Conservation (phyloP, 2,329 filamentous ascomycete genomes). For the Aspergillus brunneoviolaceus region DNA sequence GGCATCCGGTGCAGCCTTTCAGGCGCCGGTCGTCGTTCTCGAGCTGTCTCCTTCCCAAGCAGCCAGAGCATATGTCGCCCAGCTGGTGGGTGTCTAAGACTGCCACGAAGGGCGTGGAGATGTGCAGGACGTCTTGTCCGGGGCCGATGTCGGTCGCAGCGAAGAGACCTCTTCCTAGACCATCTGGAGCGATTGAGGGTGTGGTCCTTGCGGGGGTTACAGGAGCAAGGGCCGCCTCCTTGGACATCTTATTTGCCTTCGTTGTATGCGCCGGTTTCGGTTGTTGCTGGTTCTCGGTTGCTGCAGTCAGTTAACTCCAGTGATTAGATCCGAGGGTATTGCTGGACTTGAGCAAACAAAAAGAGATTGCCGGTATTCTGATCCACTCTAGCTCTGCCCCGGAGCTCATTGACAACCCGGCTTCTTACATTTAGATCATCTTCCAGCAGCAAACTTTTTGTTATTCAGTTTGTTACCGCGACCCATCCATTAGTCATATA, state of each 20-base stretch:
- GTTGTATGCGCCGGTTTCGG: not conserved
- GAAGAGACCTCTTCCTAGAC: constrained; percentile 56
- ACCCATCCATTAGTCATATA: too few species aligned
- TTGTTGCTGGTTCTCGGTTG: too few species aligned
- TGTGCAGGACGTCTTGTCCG: constrained; percentile 51
- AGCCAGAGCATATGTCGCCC: constrained; percentile 57
- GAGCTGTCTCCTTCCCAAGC: constrained; percentile 46
- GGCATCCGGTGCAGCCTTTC: constrained; percentile 59
- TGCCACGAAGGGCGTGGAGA: constrained; percentile 54
- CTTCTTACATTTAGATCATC: too few species aligned
- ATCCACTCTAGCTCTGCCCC: too few species aligned
- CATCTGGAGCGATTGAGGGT: constrained; percentile 25
- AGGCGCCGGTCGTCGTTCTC: constrained; percentile 32
- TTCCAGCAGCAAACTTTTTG: too few species aligned
- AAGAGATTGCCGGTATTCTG: too few species aligned
- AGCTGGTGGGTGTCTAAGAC: constrained; percentile 56
- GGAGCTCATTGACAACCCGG: too few species aligned
- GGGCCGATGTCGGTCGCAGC: constrained; percentile 48
- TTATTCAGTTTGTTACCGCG: too few species aligned
- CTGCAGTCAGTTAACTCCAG: too few species aligned
- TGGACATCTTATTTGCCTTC: not conserved
- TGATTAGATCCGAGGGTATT: too few species aligned
- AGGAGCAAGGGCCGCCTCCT: not conserved
- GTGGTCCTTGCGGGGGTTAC: constrained; percentile 23
- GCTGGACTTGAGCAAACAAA: too few species aligned